Conservation (phyloP, 2,329 filamentous ascomycete species). For the Pestalotiopsis sp. region DNA sequence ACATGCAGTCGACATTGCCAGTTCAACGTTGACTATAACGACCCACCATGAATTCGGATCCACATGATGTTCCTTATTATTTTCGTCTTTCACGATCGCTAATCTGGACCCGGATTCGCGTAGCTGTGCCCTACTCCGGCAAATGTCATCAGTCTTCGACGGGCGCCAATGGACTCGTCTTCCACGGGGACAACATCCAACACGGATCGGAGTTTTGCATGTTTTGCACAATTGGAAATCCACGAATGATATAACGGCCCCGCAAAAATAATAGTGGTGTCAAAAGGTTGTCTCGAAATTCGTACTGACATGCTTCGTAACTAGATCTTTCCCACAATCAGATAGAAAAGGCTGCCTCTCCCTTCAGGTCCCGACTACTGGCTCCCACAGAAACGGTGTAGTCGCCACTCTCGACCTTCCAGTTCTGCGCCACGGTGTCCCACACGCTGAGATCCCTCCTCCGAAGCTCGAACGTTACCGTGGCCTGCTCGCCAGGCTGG, state of each 20-base stretch:
- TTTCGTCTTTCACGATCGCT: neutral
- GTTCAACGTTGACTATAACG: too few species aligned
- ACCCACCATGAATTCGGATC: neutral
- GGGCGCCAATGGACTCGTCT: neutral
- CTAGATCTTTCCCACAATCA: neutral
- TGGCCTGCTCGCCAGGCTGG: conserved; percentile 48
- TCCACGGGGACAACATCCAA: neutral
- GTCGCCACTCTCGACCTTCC: conserved; percentile 49
- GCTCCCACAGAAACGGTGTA: conserved; percentile 60
- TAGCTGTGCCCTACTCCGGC: neutral
- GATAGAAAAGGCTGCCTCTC: neutral
- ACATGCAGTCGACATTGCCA: too few species aligned
- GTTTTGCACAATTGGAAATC: too few species aligned
- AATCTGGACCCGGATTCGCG: neutral
- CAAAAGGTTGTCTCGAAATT: neutral
- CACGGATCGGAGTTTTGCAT: neutral
- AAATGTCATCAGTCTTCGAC: neutral
- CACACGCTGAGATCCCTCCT: conserved; percentile 62
- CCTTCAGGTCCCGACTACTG: conserved; percentile 51
- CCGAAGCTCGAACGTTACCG: conserved; percentile 56
- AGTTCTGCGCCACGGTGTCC: conserved; percentile 58
- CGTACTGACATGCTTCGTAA: neutral
- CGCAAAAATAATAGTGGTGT: neutral
- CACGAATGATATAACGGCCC: neutral
- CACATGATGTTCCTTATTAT: neutral